Conservation (phyloP, 2,329 filamentous ascomycete genomes). For the Alternaria longipes region DNA sequence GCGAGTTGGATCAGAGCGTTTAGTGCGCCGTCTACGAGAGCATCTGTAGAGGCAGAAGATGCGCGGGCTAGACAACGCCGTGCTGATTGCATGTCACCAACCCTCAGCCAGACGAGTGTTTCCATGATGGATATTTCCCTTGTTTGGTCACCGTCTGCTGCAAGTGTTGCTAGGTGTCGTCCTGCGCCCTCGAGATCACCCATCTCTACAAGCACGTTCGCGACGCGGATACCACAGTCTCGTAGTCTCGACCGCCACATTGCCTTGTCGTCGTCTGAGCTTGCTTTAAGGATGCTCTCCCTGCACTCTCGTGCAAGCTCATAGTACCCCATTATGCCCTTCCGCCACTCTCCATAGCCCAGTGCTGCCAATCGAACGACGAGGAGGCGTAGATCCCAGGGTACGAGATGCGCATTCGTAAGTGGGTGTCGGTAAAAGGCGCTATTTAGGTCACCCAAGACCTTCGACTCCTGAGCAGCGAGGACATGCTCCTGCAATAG, state of each 20-base stretch:
- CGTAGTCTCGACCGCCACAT: constrained; percentile 76
- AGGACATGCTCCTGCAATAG: constrained; percentile 72
- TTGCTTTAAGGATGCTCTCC: constrained; percentile 58
- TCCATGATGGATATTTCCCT: constrained; percentile 52
- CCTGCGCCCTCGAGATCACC: constrained; percentile 84
- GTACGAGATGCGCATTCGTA: constrained; percentile 66
- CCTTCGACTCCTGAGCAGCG: constrained; percentile 68
- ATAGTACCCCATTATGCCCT: constrained; percentile 89
- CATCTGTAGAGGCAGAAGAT: constrained; percentile 34
- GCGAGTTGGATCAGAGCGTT: constrained; percentile 79
- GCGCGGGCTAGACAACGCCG: constrained; percentile 59
- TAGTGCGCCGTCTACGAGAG: constrained; percentile 58
- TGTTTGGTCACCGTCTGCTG: constrained; percentile 9
- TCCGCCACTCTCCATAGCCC: constrained; percentile 82
- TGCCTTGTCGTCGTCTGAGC: constrained; percentile 62
- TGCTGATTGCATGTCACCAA: constrained; percentile 79
- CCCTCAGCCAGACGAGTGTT: constrained; percentile 76
- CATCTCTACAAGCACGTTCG: constrained; percentile 80
- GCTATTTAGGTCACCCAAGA: constrained; percentile 69
- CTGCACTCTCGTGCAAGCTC: constrained; percentile 84
- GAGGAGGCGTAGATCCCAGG: constrained; percentile 86
- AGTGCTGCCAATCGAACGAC: constrained; percentile 85
- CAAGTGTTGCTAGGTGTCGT: constrained; percentile 72
- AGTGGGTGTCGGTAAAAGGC: constrained; percentile 62
- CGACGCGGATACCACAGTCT: constrained; percentile 75